Evolutionary conservation across 441 rosid species (phyloP), one percentile per base, ranked within the genome.

Genomic region (Euphorbia corollata): DNA sequence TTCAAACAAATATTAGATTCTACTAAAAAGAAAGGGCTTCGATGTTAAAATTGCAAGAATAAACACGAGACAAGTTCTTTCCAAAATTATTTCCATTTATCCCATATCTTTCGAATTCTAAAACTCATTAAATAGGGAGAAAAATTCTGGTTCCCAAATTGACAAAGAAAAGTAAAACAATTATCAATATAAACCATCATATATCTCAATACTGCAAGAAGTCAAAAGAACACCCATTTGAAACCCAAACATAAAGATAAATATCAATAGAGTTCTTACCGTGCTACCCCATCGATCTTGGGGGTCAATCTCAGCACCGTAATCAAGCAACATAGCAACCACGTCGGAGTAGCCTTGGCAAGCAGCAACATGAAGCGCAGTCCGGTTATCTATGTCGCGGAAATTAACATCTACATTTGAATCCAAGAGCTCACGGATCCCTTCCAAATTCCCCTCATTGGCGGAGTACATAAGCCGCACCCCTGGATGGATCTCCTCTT

Each of bases 201-300:
- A 8, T 16, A 59, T 3, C n/a, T 43, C 39, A 22, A 11, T 6
- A 23, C 51, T 15, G 15, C 4, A 53, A 53, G 5, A 53, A 53
- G 23, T 53, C 58, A 53, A 22, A 19, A 20, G 13, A 53, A 53
- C 18, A 45, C n/a, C 51, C 18, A 15, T 45, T 45, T 45, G 51
- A 11, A 12, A 3, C 48, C 1, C 15, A 45, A 45, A 45, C 18
- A 45, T 45, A 15, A 45, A 9, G 1, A 12, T 45, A 36, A 2
- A 2, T 45, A 50, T 16, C 8, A 50, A 50, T 4, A 22, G 54
- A 32, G 27, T 70, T 45, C 85, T 85, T 83, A 93, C 98, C 59
- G 97, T 90, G 87, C 98, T 93, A 12, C 96, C 98, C 97, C 97
- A 90, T 0, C 95, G 90, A 73, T 93, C 97, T 58, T 85, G 79